Evolutionary conservation across 331 rosid species (phyloP), one percentile per base, ranked within the genome.

Genomic region (Rhamnella rubrinervis): DNA sequence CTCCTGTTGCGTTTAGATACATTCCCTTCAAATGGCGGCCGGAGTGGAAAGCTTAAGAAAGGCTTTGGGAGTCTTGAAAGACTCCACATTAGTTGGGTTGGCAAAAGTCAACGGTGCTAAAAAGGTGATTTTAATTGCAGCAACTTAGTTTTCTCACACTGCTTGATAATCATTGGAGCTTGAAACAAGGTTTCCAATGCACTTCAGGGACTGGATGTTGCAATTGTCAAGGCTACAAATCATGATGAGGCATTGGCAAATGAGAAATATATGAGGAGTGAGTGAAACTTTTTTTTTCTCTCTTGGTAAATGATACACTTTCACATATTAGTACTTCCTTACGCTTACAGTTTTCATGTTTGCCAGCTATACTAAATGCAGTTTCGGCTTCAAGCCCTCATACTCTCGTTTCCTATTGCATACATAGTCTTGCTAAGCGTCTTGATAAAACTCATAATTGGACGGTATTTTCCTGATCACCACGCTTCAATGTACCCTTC

Each of bases 81-180:
- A 95, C 51, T 83, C 93, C 46, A 91, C 99, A 52, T 89, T 97
- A 28, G 99, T 95, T 46, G 91, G 97, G 0, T 91, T 95, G 86
- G 99, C 99, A 35, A 95, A 95, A 86, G 97, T 95, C 88, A 95
- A 95, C 77, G 91, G 97, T 73, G 97, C 82, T 87, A 91, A 91
- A 82, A 95, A 91, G 99, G 99, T 95, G 76, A 28, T 46, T 16
- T 14, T 28, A 20, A 60, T 66, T 56, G 39, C 59, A 31, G 35
- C 35, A 31, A 11, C 35, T 55, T 66, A 49, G 21, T 46, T 39
- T 12, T 35, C 60, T 81, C 59, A 61, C 61, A n/a, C 65, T 51
- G 66, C 55, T 67, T 62, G 12, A 60, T 28, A 49, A 38, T 67
- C 11, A 21, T 44, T 46, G 1, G 68, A 57, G 25, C 63, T 59